A percentile compares a stretch with the other conserved stretches of the same genome.
Evolutionary conservation across 164 flowering plant species (phyloP).

Genomic region (Berberis vulgaris): DNA sequence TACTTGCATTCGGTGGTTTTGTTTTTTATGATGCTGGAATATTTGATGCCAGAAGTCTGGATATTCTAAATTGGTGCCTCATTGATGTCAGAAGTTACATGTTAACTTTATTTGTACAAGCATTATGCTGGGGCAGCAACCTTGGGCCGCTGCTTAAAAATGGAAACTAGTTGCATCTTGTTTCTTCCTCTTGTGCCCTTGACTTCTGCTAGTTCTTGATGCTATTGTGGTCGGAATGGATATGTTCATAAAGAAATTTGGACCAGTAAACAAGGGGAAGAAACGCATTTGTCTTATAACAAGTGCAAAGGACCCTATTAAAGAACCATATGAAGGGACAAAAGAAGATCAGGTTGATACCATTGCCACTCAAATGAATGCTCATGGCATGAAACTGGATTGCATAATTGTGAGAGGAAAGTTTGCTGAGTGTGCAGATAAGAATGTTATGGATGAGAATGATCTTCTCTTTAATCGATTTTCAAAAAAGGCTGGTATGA

Average conservation of each 20-base stretch:
- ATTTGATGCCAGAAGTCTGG: no score
- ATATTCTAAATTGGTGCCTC: no score
- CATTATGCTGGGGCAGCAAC: no score
- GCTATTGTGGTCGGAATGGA: conserved; percentile 96
- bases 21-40: no score
- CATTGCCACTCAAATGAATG: conserved; percentile 61
- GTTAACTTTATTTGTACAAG: no score
- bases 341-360: conserved; percentile 82
- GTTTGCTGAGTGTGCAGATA: conserved; percentile 25
- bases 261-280: conserved; percentile 75
- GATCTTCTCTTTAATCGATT: conserved; percentile 48
- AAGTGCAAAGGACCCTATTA: conserved; percentile 52
- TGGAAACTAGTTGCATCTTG: no score
- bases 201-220: conserved; percentile 71
- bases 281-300: conserved; percentile 90
- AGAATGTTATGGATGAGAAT: conserved; percentile 55
- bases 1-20: no score
- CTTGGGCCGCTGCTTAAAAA: no score
- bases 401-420: conserved; percentile 56
- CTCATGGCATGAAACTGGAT: conserved; percentile 76
- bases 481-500: conserved; percentile 45
- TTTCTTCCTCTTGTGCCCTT: conserved; percentile 28
- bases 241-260: conserved; percentile 85
- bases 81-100: no score
- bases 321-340: conserved; percentile 79